Conservation (phyloP, 1,139 yeast genomes). For the Suhomyces bribrorum region DNA sequence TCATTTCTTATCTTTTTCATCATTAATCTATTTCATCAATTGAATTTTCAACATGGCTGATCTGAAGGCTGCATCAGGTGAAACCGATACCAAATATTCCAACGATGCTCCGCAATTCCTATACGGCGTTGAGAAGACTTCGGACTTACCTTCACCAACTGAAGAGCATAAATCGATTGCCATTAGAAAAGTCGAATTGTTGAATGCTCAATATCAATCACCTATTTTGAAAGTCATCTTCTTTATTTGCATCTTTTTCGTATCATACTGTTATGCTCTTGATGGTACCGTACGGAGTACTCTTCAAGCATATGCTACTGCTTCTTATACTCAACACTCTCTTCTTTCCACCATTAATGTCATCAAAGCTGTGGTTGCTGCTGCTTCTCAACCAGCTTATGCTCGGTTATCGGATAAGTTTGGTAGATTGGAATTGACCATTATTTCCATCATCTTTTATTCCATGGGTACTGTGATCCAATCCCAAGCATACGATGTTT, state of each 20-base stretch:
- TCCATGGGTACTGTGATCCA: conserved; percentile 70
- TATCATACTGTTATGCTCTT: conserved; percentile 68
- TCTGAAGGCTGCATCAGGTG: neutral
- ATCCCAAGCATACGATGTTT: conserved; percentile 65
- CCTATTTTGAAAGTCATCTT: conserved; percentile 31
- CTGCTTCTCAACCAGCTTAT: conserved; percentile 69
- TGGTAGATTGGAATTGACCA: conserved; percentile 62
- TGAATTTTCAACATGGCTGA: neutral
- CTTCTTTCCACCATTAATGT: conserved; percentile 65
- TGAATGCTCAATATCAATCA: conserved; percentile 34
- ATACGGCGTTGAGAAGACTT: neutral
- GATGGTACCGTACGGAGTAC: conserved; percentile 56
- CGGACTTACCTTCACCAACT: neutral
- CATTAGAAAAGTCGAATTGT: conserved; percentile 42
- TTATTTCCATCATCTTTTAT: conserved; percentile 59
- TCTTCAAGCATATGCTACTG: conserved; percentile 56
- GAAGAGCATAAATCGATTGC: conserved; percentile 31
- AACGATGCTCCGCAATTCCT: neutral
- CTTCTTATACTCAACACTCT: conserved; percentile 58
- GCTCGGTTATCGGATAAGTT: conserved; percentile 72
- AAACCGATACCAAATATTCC: neutral
- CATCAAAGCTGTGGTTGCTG: conserved; percentile 63
- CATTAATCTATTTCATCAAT: neutral
- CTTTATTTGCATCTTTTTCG: conserved; percentile 54
- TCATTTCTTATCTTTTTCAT: conserved; percentile 2